Evolutionary conservation across 108 stramenopile species (phyloP), one percentile per base, ranked within the genome.

Genomic region (Fragilaria crotonensis): DNA sequence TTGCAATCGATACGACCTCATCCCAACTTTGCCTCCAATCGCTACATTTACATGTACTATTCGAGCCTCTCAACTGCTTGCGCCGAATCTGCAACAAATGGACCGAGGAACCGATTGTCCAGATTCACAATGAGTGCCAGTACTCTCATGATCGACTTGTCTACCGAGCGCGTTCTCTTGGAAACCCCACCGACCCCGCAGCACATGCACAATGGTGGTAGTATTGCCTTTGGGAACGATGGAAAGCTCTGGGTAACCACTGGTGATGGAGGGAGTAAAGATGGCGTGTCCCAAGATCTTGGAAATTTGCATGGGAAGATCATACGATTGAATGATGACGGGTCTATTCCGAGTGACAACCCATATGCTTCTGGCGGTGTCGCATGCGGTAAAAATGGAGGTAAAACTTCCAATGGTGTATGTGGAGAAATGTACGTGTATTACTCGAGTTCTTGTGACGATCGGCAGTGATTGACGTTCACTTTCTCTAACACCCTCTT

Each of bases 191-290:
- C 52, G 5, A 23, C 64, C 26, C 27, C 26, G 1, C 20, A 11
- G 17, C 45, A 64, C 20, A 29, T 44, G 18, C 67, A 68, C 51
- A 68, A 70, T 33, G 62, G 29, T 7, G 63, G 62, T 45, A 52
- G 52, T 49, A 70, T 70, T 22, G 27, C 45, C 54, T 70, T 64
- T 41, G 69, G 69, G 21, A 70, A 64, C 23, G 69, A 70, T 63
- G 69, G 69, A 22, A 57, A 59, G 23, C 48, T 70, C 25, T 70
- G 52, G 25, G 44, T 63, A 5, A 59, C 63, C 2, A 25, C 59
- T 48, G 66, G 66, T 2, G 56, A 66, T 57, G 57, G 57, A 17
- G 66, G 66, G 20, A 27, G 19, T 18, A n/a, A 28, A 33, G 28
- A 48, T 49, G 7, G 7, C 20, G 48, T 54, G 29, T 25, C 30